Conservation (phyloP, 306 rosid genomes). For the Cicer yamashitae region DNA sequence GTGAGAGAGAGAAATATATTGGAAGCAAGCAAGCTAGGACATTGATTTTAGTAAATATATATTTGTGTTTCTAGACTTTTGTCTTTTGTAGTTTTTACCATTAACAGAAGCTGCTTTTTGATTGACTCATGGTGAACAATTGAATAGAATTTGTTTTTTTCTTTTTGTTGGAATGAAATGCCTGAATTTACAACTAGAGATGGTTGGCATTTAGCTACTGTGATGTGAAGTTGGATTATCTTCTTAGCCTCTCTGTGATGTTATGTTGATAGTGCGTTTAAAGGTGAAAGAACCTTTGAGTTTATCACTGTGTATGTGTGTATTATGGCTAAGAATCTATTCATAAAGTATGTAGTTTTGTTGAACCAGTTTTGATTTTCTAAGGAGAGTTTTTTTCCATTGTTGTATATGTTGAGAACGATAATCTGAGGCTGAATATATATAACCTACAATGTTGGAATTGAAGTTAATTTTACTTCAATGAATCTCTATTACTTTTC, state of each 20-base stretch:
- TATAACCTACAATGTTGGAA: constrained; percentile 1
- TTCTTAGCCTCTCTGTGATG: neutral
- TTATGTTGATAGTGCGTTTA: neutral
- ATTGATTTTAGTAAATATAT: constrained; percentile 30
- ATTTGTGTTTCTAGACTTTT: constrained; percentile 17
- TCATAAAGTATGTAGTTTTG: neutral
- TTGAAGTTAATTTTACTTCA: constrained; percentile 2
- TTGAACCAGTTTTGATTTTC: constrained; percentile 10
- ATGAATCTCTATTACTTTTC: constrained; percentile 1
- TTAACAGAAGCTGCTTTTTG: neutral
- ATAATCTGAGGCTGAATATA: constrained; percentile 25
- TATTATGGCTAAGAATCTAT: neutral
- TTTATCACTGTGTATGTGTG: neutral
- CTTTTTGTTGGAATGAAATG: constrained; percentile 2
- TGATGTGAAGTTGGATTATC: constrained; percentile 15
- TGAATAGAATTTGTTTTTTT: neutral
- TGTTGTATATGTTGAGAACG: neutral
- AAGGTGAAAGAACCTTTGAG: neutral
- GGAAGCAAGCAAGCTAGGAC: constrained; percentile 15
- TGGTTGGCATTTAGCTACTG: constrained; percentile 18
- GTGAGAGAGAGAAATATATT: constrained; percentile 24
- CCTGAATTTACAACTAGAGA: neutral
- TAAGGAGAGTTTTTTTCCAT: neutral
- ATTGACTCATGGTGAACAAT: constrained; percentile 19
- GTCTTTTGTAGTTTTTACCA: neutral